Evolutionary conservation across 192 early-diverging fungal genomes (phyloP).

Genomic region (Piromyces sp.): DNA sequence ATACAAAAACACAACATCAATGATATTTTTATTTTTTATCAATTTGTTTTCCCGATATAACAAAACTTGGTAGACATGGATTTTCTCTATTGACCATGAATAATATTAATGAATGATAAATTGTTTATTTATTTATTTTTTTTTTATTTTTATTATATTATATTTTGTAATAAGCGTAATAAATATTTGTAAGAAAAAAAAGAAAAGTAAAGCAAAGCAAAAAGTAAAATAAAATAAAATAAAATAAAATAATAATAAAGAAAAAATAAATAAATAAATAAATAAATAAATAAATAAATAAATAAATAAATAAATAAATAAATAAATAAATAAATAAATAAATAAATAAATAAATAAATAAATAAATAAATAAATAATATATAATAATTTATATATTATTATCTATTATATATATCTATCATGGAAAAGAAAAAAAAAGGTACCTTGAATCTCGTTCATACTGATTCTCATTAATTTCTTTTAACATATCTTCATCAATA

Average conservation of each 20-base stretch:
- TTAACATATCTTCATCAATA: conserved; percentile 38
- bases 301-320: too few relatives aligned
- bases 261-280: too few relatives aligned
- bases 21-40: conserved; percentile 46
- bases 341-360: conserved; percentile 3
- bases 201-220: too few relatives aligned
- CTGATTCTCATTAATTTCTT: conserved; percentile 1
- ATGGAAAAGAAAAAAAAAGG: background rate
- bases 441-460: background rate
- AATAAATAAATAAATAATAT: too few relatives aligned
- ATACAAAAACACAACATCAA: conserved; percentile 77
- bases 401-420: too few relatives aligned
- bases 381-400: too few relatives aligned
- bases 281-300: too few relatives aligned
- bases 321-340: conserved; percentile 14
- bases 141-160: too few relatives aligned
- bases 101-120: conserved; percentile 4
- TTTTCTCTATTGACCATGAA: conserved; percentile 2
- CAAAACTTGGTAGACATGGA: conserved; percentile 53
- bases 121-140: too few relatives aligned
- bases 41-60: conserved; percentile 40
- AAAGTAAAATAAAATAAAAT: background rate
- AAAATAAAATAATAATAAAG: too few relatives aligned
- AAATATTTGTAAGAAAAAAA: too few relatives aligned
- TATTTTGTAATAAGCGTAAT: too few relatives aligned